phyloP scores from a whole-genome alignment of 805 yeast genomes.

The Teunomyces pallodes region DNA sequence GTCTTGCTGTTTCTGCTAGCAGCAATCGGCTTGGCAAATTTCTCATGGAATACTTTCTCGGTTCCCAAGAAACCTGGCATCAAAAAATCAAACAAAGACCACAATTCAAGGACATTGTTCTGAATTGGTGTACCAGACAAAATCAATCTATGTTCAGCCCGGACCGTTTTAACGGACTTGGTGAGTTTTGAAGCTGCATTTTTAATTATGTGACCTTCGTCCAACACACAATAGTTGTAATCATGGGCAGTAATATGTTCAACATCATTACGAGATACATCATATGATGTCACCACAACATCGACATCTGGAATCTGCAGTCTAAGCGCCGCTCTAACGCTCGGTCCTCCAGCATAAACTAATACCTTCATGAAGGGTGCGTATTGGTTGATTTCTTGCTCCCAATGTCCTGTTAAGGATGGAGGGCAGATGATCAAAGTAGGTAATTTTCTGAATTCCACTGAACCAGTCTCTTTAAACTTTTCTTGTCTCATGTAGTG shows the following conservation, averaged over 20 bases:
- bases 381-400: conserved; percentile 85
- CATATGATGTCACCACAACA: conserved; percentile 91
- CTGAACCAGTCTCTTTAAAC: conserved; percentile 54
- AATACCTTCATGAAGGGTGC: conserved; percentile 81
- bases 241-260: conserved; percentile 57
- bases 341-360: conserved; percentile 93
- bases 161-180: conserved; percentile 76
- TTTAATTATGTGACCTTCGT: conserved; percentile 97
- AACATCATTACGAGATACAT: conserved; percentile 91
- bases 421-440: conserved; percentile 94
- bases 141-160: conserved; percentile 86
- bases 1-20: conserved; percentile 88
- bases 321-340: conserved; percentile 58
- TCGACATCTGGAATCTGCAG: conserved; percentile 58
- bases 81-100: conserved; percentile 96
- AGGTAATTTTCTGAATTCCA: conserved; percentile 73
- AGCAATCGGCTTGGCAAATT: conserved; percentile 97
- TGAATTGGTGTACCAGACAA: conserved; percentile 98
- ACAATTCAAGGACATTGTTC: conserved; percentile 90
- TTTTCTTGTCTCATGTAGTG: conserved; percentile 81
- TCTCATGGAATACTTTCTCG: conserved; percentile 88
- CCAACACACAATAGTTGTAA: conserved; percentile 92
- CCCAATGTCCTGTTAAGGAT: conserved; percentile 98
- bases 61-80: conserved; percentile 99
- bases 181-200: conserved; percentile 86